Evolutionary conservation across 306 rosid species (phyloP), one percentile per base, ranked within the genome.

Genomic region (Castanea crenata): DNA sequence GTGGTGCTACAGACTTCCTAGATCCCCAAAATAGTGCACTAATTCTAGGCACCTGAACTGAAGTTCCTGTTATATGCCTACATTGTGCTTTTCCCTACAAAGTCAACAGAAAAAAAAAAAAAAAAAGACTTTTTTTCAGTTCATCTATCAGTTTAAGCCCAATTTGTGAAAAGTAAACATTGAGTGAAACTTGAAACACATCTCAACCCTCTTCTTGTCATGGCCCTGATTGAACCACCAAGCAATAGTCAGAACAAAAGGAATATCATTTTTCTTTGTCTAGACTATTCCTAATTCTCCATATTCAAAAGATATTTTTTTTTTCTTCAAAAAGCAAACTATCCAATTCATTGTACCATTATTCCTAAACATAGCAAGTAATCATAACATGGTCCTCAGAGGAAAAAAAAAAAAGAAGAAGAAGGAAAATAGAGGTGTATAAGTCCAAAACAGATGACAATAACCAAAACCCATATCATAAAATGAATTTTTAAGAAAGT

Each of bases 1-100:
- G 74, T 54, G 84, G 84, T 70, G 62, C 88, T 6, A 61, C 71
- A 4, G 84, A 84, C 80, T 81, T 87, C 82, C 84, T 86, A 20
- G 90, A 71, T 62, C 85, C 88, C 92, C 97, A 91, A 87, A 91
- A 93, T 1, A 93, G 84, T 4, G 90, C 91, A 75, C 59, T 79
- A 74, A 87, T 75, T 86, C 91, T 76, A 27, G 74, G 62, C 14
- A 73, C 82, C 41, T 55, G 78, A 57, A 34, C 55, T 25, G 87
- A 76, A 71, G 58, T 76, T 61, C 80, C 56, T 67, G 58, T 29
- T 55, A 46, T 56, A 76, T 75, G 75, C 52, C 76, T 81, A 76
- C 61, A 73, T 76, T 55, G 80, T 69, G 82, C 67, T 59, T 79
- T 88, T 55, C 80, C 85, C 87, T 84, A 62, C 81, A 82, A 82